Base-by-base conservation (phyloP, 2,329 filamentous ascomycete species). In the Claviceps sp. region DNA sequence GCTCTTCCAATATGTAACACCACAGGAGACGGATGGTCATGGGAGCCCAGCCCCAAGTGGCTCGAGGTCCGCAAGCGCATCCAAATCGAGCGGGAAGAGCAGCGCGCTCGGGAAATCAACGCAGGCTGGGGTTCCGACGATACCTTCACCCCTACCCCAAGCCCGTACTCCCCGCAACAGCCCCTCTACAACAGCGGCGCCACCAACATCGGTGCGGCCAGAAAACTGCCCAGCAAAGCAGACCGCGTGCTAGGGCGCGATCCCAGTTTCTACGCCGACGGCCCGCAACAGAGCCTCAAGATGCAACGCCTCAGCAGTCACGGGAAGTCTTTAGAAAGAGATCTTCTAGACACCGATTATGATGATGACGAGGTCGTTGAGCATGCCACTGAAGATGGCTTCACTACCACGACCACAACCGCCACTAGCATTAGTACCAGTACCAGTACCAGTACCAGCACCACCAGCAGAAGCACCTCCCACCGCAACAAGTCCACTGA, bases 11-110 rank as follows among this genome's bases (percentile, higher is more conserved):
- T 97, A 45, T 81, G 79, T 66, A 97, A 86, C 62, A 95, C 89
- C 2, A 86, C 81, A 0, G 91, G 91, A 37, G 88, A 98, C 65
- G 93, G 93, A 22, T 98, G 91, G 91, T 77, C 75, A 45, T 98
- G 93, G 93, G 89, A 96, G 61, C 79, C 90, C 1, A 94, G 82
- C 61, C 76, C 79, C 1, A 80, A 79, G 57, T 98, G 93, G 86
- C 56, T 86, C 2, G 80, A 83, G 38, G 85, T 83, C 4, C 75
- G 83, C 44, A 82, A 88, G 5, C 71, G 71, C 20, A 73, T 89
- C n/a, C 69, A 71, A 4, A 58, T 61, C 9, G 79, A 83, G 54
- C 70, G 80, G 45, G 72, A 78, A 50, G 71, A 77, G 48, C 83
- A 87, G 62, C 73, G 76, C 47, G 71, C 75, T 54, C 71, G 83